These are phyloP conservation scores for Ascocoryne sarcoides DNA, from an alignment of 2,329 filamentous ascomycete genomes.

Conservation along the genomic window DNA sequence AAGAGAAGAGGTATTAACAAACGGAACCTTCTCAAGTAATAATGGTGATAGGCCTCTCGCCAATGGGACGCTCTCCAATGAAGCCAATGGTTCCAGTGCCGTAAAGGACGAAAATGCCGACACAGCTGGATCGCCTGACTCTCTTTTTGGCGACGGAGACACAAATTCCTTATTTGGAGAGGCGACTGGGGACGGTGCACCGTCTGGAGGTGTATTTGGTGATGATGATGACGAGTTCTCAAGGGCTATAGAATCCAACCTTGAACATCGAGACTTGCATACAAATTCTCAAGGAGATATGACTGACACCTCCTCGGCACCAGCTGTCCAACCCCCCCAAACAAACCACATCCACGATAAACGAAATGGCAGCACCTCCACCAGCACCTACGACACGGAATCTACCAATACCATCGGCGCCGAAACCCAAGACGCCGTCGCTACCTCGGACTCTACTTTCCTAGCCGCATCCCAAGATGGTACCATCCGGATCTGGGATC, in stretches of 20 bases:
- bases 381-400: conserved; percentile 1
- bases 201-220: conserved; percentile 51
- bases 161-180: conserved; percentile 86
- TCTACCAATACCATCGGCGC: conserved; percentile 16
- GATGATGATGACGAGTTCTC: conserved; percentile 83
- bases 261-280: conserved; percentile 21
- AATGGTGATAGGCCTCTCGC: conserved; percentile 50
- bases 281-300: conserved; percentile 24
- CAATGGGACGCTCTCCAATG: conserved; percentile 39
- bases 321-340: conserved; percentile 12
- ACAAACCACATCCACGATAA: conserved; percentile 4
- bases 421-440: conserved; percentile 42
- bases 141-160: conserved; percentile 69
- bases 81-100: conserved; percentile 30
- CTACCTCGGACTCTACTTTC: conserved; percentile 70
- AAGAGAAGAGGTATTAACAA: conserved; percentile 49
- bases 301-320: conserved; percentile 8
- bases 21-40: conserved; percentile 69
- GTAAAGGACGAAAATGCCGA: conserved; percentile 45
- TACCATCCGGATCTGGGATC: conserved; percentile 86
- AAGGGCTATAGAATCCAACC: conserved; percentile 52
- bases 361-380: neutral
- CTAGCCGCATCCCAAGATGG: conserved; percentile 84
- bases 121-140: conserved; percentile 55
- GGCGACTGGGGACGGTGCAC: conserved; percentile 45